Conservation (phyloP, 345 rosid genomes). For the Gossypium longicalyx region DNA sequence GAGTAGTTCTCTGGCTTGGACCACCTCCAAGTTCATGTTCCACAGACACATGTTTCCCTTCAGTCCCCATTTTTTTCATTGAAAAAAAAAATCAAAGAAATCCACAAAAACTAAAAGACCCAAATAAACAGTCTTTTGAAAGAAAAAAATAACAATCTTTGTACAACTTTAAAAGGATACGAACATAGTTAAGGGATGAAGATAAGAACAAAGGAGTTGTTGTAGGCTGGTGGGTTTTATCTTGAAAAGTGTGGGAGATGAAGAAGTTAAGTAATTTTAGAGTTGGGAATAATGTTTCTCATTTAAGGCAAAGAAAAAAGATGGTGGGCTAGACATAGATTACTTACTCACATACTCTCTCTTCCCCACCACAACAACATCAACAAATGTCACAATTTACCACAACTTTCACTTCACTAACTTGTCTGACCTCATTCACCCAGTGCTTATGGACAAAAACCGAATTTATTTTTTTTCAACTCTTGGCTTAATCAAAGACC, state of each 20-base stretch:
- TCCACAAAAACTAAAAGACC: not conserved
- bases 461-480: not conserved
- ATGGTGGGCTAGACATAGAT: constrained; percentile 12
- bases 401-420: not conserved
- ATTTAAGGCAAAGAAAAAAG: constrained; percentile 30
- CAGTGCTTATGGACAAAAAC: not conserved
- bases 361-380: not conserved
- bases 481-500: not conserved
- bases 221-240: not conserved
- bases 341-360: not conserved
- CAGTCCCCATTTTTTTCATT: constrained; percentile 23
- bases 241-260: constrained; percentile 10
- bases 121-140: not conserved
- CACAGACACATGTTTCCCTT: constrained; percentile 25
- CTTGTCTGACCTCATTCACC: not conserved
- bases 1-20: constrained; percentile 20
- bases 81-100: not conserved
- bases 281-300: not conserved
- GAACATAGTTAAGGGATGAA: not conserved
- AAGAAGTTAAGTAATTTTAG: not conserved
- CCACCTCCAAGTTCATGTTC: constrained; percentile 17
- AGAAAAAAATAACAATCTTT: not conserved
- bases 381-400: not conserved
- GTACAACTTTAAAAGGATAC: not conserved
- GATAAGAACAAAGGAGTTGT: not conserved